A percentile compares a stretch with the other conserved stretches of the same genome.
These are phyloP conservation scores for Yarrowia galli DNA, from an alignment of 1,139 yeast genomes.

Conservation along the genomic window DNA sequence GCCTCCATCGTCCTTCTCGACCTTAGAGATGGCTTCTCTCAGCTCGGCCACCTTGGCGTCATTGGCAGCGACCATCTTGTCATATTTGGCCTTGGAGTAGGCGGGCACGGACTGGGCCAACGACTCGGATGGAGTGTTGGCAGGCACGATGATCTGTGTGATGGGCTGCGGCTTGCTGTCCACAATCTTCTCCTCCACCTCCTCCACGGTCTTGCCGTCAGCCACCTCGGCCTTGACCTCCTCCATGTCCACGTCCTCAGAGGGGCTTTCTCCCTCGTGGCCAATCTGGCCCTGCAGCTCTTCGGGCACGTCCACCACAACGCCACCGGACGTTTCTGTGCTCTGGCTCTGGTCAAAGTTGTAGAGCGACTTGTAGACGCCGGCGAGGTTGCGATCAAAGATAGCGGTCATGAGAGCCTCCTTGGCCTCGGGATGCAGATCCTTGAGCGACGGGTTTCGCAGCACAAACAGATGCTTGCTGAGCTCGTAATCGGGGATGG, in stretches of 20 bases:
- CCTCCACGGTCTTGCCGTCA: conserved; percentile 28
- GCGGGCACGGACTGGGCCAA: conserved; percentile 47
- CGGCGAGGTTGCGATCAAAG: conserved; percentile 71
- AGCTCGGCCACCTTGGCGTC: conserved; percentile 62
- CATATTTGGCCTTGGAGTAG: conserved; percentile 68
- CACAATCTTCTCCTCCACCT: conserved; percentile 34
- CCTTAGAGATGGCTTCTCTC: conserved; percentile 69
- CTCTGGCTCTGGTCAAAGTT: conserved; percentile 56
- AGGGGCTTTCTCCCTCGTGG: conserved; percentile 34
- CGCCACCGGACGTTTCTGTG: conserved; percentile 41
- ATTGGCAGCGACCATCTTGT: conserved; percentile 61
- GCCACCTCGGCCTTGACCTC: conserved; percentile 34
- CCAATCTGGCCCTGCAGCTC: conserved; percentile 36
- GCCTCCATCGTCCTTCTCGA: conserved; percentile 89
- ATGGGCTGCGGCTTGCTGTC: conserved; percentile 42
- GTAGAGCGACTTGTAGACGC: conserved; percentile 78
- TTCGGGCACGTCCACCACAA: conserved; percentile 34
- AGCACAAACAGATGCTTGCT: conserved; percentile 79
- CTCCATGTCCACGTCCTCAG: conserved; percentile 34
- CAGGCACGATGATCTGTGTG: conserved; percentile 44
- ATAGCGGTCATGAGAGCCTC: conserved; percentile 62
- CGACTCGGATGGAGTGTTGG: conserved; percentile 40
- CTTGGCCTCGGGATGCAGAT: conserved; percentile 56
- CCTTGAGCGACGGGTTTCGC: conserved; percentile 53
- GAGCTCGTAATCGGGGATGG: conserved; percentile 78